These are phyloP conservation scores for Tripterygium wilfordii DNA, from an alignment of 177 flowering plant genomes.

Conservation along the genomic window DNA sequence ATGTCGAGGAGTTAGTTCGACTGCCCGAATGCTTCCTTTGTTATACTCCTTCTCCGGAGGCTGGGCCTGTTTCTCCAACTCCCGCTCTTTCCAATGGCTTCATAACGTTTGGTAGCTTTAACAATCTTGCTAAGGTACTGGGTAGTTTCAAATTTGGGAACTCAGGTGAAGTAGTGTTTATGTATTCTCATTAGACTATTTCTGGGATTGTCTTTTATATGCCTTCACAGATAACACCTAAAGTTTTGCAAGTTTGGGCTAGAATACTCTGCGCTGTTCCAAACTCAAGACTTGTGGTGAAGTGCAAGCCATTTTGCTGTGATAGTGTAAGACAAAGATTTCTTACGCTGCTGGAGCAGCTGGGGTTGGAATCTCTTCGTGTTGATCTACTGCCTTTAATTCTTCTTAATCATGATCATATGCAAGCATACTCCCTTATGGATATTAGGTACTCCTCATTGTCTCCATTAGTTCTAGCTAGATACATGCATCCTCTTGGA, in stretches of 20 bases:
- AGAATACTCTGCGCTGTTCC: constrained; percentile 90
- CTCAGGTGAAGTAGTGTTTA: background rate
- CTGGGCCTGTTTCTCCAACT: constrained; percentile 79
- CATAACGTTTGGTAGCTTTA: constrained; percentile 96
- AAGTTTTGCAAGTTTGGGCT: constrained; percentile 96
- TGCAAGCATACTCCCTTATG: constrained; percentile 98
- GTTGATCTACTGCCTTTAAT: constrained; percentile 97
- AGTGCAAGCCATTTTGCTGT: constrained; percentile 96
- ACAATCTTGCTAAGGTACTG: constrained; percentile 94
- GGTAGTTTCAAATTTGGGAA: background rate
- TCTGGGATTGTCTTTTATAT: background rate
- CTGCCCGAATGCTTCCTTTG: constrained; percentile 91
- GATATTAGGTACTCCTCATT: constrained; percentile 98
- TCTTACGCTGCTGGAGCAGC: constrained; percentile 81
- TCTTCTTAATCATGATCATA: constrained; percentile 96
- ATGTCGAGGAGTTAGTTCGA: constrained; percentile 89
- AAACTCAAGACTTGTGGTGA: constrained; percentile 89
- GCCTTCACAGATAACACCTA: constrained; percentile 74
- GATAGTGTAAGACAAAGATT: constrained; percentile 87
- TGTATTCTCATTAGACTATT: background rate
- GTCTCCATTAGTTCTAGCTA: too few relatives aligned
- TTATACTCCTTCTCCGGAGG: constrained; percentile 95
- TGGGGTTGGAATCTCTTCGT: constrained; percentile 88
- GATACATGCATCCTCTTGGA: background rate
- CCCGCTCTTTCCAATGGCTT: constrained; percentile 96